Evolutionary conservation across 2,329 filamentous ascomycete species (phyloP).

Genomic region (Colletotrichum gigasporum): DNA sequence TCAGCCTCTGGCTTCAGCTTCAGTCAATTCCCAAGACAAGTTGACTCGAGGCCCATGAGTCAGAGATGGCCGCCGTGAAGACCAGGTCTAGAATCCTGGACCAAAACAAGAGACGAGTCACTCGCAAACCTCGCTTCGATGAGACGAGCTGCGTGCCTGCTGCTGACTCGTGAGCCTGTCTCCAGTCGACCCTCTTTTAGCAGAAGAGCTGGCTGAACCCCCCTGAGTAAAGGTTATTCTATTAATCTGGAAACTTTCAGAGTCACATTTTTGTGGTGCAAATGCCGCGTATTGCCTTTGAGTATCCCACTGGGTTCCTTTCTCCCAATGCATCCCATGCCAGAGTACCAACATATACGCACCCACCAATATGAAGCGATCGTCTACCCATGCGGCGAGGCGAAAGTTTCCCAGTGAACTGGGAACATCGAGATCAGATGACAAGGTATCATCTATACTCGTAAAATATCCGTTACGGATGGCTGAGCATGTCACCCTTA

Average conservation of each 20-base stretch:
- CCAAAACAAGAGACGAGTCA: too few species aligned
- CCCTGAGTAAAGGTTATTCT: neutral
- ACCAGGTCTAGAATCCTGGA: too few species aligned
- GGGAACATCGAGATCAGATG: neutral
- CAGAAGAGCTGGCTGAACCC: neutral
- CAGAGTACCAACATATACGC: neutral
- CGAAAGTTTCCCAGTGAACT: neutral
- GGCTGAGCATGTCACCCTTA: too few species aligned
- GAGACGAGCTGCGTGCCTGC: too few species aligned
- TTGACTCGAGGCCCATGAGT: too few species aligned
- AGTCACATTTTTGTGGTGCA: neutral
- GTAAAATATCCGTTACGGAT: neutral
- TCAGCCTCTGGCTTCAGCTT: too few species aligned
- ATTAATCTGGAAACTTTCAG: neutral
- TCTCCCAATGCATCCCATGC: neutral
- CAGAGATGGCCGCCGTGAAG: too few species aligned
- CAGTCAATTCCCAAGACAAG: too few species aligned
- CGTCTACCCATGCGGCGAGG: neutral
- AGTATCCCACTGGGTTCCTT: neutral
- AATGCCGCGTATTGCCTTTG: neutral
- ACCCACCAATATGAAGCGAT: neutral
- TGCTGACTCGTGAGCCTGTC: too few species aligned
- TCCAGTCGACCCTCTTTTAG: neutral
- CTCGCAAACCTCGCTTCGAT: too few species aligned
- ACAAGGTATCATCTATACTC: too few species aligned